These are phyloP conservation scores for Rhizopogon roseolus DNA, from an alignment of 768 basidiomycete species.

Conservation along the genomic window DNA sequence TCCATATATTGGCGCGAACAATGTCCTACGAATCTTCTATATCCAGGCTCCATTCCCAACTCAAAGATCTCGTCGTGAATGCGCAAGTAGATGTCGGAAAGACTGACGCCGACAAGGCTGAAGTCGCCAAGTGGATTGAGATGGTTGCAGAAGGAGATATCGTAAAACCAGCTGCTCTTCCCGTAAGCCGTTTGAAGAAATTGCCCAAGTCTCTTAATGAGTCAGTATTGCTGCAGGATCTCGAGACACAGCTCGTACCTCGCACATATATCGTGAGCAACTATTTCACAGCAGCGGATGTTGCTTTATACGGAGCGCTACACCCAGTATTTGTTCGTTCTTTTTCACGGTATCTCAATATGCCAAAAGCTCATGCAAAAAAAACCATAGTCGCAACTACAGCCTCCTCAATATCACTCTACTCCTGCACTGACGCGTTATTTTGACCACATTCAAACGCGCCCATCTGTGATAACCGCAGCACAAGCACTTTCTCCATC, in stretches of 20 bases:
- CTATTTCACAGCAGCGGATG: constrained; percentile 84
- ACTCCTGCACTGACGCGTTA: constrained; percentile 86
- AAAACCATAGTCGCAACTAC: constrained; percentile 55
- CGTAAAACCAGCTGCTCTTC: constrained; percentile 40
- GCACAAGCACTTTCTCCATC: constrained; percentile 47
- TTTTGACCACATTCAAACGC: constrained; percentile 90
- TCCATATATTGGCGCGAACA: constrained; percentile 10
- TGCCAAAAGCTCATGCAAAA: constrained; percentile 8
- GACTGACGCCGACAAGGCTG: constrained; percentile 55
- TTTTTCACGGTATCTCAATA: neutral
- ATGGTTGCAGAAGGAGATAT: constrained; percentile 50
- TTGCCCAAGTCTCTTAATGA: neutral
- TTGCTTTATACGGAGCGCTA: constrained; percentile 85
- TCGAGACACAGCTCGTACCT: constrained; percentile 67
- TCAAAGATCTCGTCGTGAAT: constrained; percentile 52
- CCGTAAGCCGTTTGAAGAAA: constrained; percentile 34
- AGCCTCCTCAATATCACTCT: constrained; percentile 69
- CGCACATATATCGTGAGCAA: constrained; percentile 85
- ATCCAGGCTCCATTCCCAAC: constrained; percentile 38
- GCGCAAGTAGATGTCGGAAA: constrained; percentile 40
- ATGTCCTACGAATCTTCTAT: constrained; percentile 56
- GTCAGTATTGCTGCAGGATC: constrained; percentile 40
- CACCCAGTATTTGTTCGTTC: constrained; percentile 72
- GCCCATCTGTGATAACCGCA: constrained; percentile 54
- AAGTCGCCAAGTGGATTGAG: constrained; percentile 68